A percentile compares a stretch with the other conserved stretches of the same genome.
phyloP scores from a whole-genome alignment of 2,329 filamentous ascomycete species.

The Tothia fuscella region DNA sequence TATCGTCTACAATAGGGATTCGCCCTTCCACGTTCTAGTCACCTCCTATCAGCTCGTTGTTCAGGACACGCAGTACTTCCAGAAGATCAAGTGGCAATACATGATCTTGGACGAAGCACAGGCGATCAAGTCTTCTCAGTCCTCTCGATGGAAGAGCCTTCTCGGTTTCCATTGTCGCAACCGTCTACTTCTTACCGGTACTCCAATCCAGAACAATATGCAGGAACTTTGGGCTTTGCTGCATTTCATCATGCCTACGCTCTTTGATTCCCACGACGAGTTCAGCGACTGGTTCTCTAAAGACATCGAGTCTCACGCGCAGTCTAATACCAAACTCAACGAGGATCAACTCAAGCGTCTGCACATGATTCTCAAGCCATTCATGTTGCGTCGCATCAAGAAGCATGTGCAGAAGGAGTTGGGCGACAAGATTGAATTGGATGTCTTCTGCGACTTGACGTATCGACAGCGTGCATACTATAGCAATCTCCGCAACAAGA shows the following conservation, averaged over 20 bases:
- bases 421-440: slow-evolving; percentile 94
- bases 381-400: slow-evolving; percentile 99
- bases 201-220: slow-evolving; percentile 92
- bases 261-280: slow-evolving; percentile 89
- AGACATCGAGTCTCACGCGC: slow-evolving; percentile 94
- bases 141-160: slow-evolving; percentile 92
- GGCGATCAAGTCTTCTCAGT: slow-evolving; percentile 95
- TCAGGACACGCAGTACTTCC: slow-evolving; percentile 91
- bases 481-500: slow-evolving; percentile 83
- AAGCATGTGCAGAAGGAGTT: slow-evolving; percentile 99
- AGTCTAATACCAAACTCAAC: slow-evolving; percentile 98
- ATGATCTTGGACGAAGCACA: slow-evolving; percentile 99
- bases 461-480: slow-evolving; percentile 95
- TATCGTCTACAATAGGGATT: slow-evolving; percentile 85
- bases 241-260: slow-evolving; percentile 98
- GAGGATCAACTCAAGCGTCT: slow-evolving; percentile 93
- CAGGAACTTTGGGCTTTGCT: slow-evolving; percentile 94
- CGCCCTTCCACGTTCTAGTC: slow-evolving; percentile 88
- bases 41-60: slow-evolving; percentile 97
- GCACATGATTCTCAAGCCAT: slow-evolving; percentile 98
- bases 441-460: slow-evolving; percentile 92
- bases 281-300: slow-evolving; percentile 93
- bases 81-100: slow-evolving; percentile 99
- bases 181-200: slow-evolving; percentile 93
- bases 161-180: slow-evolving; percentile 92